Percentiles rank a stretch among this genome's conserved stretches.
These are phyloP conservation scores for Amniculicola lignicola DNA, from an alignment of 495 filamentous ascomycete genomes.

Conservation along the genomic window DNA sequence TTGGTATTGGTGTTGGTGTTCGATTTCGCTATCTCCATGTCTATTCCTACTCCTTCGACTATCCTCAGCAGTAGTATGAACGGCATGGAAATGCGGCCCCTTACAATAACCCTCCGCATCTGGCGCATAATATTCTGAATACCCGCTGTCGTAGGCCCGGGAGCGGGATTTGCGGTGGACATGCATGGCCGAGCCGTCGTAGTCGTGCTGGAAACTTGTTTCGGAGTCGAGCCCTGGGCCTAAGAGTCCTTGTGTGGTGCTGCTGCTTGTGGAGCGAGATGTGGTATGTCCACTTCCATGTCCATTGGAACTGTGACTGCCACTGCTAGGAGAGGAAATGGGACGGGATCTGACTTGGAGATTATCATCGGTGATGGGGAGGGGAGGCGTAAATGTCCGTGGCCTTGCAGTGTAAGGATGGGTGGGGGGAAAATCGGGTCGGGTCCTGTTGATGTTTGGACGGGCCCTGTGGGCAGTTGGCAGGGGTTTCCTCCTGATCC, in stretches of 20 bases:
- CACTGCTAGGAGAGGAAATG: neutral
- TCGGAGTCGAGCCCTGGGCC: constrained; percentile 3
- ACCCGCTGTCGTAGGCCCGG: too few relatives aligned
- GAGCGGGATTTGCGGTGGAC: neutral
- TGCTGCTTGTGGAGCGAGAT: neutral
- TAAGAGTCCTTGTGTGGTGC: neutral
- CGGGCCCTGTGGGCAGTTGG: too few relatives aligned
- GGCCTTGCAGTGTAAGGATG: too few relatives aligned
- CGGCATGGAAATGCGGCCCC: too few relatives aligned
- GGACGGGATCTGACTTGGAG: neutral
- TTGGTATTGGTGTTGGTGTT: too few relatives aligned
- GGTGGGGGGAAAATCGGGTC: too few relatives aligned
- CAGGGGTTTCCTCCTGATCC: too few relatives aligned
- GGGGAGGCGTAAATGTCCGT: neutral
- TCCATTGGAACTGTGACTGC: neutral
- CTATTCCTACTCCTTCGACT: too few relatives aligned
- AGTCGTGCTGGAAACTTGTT: constrained; percentile 8
- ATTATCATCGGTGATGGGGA: neutral
- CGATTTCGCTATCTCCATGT: too few relatives aligned
- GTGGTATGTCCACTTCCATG: neutral
- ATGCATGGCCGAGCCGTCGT: constrained; percentile 12
- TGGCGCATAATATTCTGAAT: neutral
- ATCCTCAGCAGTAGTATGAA: too few relatives aligned
- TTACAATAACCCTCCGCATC: neutral
- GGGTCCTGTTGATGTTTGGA: too few relatives aligned